Evolutionary conservation across 2,329 filamentous ascomycete genomes (phyloP).

Genomic region (Myrmaecium sp.): DNA sequence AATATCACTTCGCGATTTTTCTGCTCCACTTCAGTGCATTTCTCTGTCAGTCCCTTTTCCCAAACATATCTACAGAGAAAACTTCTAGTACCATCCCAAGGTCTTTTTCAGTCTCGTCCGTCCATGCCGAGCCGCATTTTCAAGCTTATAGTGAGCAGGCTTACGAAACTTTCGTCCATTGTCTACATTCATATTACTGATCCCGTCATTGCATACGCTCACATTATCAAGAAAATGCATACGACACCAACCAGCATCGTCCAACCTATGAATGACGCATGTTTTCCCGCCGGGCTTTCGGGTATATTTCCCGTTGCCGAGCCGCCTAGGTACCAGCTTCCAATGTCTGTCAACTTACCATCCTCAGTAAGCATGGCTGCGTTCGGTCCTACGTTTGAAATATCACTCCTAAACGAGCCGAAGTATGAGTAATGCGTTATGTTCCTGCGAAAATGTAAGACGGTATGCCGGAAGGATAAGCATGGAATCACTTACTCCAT

Average conservation of each 20-base stretch:
- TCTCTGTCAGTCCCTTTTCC: too few relatives aligned
- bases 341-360: conserved; percentile 58
- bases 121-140: too few relatives aligned
- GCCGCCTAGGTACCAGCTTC: conserved; percentile 57
- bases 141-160: too few relatives aligned
- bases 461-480: background rate
- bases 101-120: too few relatives aligned
- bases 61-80: too few relatives aligned
- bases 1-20: too few relatives aligned
- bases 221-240: conserved; percentile 3
- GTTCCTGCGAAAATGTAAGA: too few relatives aligned
- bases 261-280: conserved; percentile 5
- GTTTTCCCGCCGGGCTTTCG: conserved; percentile 10
- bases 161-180: too few relatives aligned
- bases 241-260: conserved; percentile 5
- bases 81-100: too few relatives aligned
- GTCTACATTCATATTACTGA: too few relatives aligned
- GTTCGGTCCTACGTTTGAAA: conserved; percentile 60
- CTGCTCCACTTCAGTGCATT: too few relatives aligned
- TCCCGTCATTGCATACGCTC: too few relatives aligned
- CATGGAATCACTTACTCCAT: conserved; percentile 25
- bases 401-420: conserved; percentile 51
- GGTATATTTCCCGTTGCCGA: conserved; percentile 20
- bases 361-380: conserved; percentile 50
- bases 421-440: conserved; percentile 60